phyloP scores from a whole-genome alignment of 2,329 filamentous ascomycete genomes.

The Lasiodiplodia hormozganensis region DNA sequence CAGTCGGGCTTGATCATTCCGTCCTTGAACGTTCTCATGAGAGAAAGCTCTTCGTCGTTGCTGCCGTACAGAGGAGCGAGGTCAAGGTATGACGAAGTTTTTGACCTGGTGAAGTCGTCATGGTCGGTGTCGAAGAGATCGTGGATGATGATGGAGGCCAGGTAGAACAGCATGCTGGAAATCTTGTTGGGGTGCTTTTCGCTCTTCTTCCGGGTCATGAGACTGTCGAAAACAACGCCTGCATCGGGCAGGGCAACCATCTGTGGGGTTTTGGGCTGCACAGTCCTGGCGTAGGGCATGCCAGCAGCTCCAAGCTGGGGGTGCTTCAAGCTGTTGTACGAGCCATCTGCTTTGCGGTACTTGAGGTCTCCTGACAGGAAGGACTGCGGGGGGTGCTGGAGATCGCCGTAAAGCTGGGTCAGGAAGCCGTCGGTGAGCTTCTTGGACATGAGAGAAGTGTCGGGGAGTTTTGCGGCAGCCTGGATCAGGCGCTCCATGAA shows the following conservation, averaged over 20 bases:
- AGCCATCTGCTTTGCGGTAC: constrained; percentile 58
- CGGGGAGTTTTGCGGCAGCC: constrained; percentile 52
- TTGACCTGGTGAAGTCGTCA: constrained; percentile 66
- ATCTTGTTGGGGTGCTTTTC: constrained; percentile 74
- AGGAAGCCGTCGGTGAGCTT: constrained; percentile 53
- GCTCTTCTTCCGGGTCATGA: constrained; percentile 69
- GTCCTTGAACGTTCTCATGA: constrained; percentile 68
- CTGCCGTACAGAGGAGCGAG: constrained; percentile 76
- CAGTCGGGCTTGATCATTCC: constrained; percentile 76
- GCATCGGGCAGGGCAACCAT: constrained; percentile 69
- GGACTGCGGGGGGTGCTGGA: constrained; percentile 56
- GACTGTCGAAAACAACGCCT: constrained; percentile 70
- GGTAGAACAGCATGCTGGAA: constrained; percentile 76
- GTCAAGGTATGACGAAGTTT: constrained; percentile 78
- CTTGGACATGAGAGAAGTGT: constrained; percentile 46
- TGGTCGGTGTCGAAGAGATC: constrained; percentile 72
- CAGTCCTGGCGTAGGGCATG: constrained; percentile 72
- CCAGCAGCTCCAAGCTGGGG: constrained; percentile 70
- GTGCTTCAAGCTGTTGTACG: constrained; percentile 64
- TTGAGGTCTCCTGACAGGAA: constrained; percentile 53
- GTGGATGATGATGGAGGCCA: constrained; percentile 70
- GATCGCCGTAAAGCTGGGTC: constrained; percentile 56
- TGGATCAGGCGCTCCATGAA: constrained; percentile 66
- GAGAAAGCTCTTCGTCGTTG: constrained; percentile 70
- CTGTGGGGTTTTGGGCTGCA: constrained; percentile 64